Evolutionary conservation across 139 green algal species (phyloP), one percentile per base, ranked within the genome.

Genomic region (Trebouxia sp.): DNA sequence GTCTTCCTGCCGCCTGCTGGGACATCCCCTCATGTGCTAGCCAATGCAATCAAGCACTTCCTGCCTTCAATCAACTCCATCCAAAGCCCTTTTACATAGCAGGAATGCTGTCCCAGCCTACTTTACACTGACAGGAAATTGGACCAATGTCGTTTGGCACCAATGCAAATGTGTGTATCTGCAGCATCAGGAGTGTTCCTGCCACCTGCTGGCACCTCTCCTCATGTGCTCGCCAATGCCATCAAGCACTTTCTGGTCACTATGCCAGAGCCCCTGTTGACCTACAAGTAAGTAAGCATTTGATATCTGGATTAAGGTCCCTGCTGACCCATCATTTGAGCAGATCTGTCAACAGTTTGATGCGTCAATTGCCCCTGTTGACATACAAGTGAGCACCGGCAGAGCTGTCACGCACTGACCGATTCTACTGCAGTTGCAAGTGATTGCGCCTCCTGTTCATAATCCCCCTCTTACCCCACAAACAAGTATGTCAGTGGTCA

Each of bases 181-280:
- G 78, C 65, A 83, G 78, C 65, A 11, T 43, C 42, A 69, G 78
- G 78, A 30, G 65, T 45, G 32, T 43, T 78, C 10, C 43, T 83
- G 47, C 78, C 78, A 1, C 78, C 78, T 9, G 42, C 78, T 11
- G 80, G 70, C 41, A 85, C 72, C 26, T 75, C 62, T 11, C 75
- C 81, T 4, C 81, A 82, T 51, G 75, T 85, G 17, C 26, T 85
- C 12, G 81, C 81, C 47, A 80, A 75, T 28, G 75, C 65, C 6
- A 47, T 85, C 75, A 82, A 82, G 75, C 75, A 70, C 37, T 85
- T 85, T 50, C 32, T 85, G 9, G 20, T 70, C 45, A 85, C 81
- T 65, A 75, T 85, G 32, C 75, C 81, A 17, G 81, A 85, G 76
- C 81, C 81, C 20, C 76, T 85, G 12, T 65, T 85, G 22, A 85